phyloP scores from a whole-genome alignment of 2,329 filamentous ascomycete genomes.

The Apiospora rasikravindrae region DNA sequence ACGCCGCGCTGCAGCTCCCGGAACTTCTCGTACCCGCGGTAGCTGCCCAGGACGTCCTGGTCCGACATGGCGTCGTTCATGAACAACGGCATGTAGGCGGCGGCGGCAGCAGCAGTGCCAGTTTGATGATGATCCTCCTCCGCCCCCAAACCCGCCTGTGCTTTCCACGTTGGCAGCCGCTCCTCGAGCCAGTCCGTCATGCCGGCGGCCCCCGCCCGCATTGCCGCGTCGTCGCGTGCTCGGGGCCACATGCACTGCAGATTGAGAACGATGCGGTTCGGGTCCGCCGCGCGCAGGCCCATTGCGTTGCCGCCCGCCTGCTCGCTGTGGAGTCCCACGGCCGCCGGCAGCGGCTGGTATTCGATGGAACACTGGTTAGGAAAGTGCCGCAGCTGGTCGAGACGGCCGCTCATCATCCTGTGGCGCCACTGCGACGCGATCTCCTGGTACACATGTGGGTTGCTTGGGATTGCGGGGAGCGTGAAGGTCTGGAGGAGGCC shows the following conservation, averaged over 20 bases:
- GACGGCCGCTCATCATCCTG: slow-evolving; percentile 32
- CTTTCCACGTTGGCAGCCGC: background rate
- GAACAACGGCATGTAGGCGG: slow-evolving; percentile 1
- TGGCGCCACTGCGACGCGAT: slow-evolving; percentile 38
- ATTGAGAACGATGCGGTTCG: slow-evolving; percentile 33
- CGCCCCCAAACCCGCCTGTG: background rate
- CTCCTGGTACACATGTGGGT: slow-evolving; percentile 40
- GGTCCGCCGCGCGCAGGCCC: slow-evolving; percentile 29
- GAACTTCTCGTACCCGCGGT: background rate
- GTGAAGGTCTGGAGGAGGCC: slow-evolving; percentile 30
- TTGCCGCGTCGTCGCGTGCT: background rate
- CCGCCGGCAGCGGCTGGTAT: slow-evolving; percentile 39
- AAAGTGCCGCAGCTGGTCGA: slow-evolving; percentile 29
- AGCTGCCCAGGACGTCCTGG: background rate
- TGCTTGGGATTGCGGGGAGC: slow-evolving; percentile 30
- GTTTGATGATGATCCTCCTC: background rate
- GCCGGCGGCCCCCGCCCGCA: background rate
- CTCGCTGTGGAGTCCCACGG: slow-evolving; percentile 32
- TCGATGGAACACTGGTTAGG: slow-evolving; percentile 37
- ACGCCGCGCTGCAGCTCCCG: slow-evolving; percentile 12
- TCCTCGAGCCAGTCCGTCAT: background rate
- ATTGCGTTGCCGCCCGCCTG: slow-evolving; percentile 34
- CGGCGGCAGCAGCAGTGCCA: background rate
- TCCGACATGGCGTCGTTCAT: slow-evolving; percentile 12
- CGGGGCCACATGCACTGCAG: slow-evolving; percentile 33